Base-by-base conservation (phyloP, 805 yeast species). In the Saccharomycopsis guyanensis region DNA sequence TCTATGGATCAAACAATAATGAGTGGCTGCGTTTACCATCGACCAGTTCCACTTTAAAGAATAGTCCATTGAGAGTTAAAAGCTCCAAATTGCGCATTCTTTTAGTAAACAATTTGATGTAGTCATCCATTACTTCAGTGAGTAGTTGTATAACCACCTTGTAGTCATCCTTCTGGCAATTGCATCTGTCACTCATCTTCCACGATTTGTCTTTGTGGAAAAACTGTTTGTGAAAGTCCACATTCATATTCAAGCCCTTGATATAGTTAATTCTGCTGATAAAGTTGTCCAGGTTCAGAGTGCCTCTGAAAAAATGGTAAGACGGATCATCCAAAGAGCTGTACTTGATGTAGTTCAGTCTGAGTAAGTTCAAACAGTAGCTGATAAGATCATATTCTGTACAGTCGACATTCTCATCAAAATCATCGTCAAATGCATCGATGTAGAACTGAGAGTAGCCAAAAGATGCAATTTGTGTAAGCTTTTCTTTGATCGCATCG, bases 261-360 rank as follows among this genome's bases (percentile, higher is more conserved):
- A 47, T 43, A 25, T 47, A 47, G 34, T 42, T 47, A 5, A 47
- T 29, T 8, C 25, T 16, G 22, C 22, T 19, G n/a, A 15, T 33
- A 12, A 36, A 34, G n/a, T 38, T 36, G 3, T 16, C 38, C 4
- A 16, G 5, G 22, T 34, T 32, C 5, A n/a, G 39, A 16, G n/a
- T 24, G 24, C 38, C 19, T 16, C 38, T 37, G 19, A 47, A 32
- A 31, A 47, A 47, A 35, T 47, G 51, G 18, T 13, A 18, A 13
- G 51, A 47, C 15, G 51, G 51, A 32, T 47, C 51, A 35, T 47
- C 51, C 22, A 47, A 20, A 4, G 51, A 47, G 24, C 51, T 47
- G 35, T 32, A 47, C 31, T 47, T 47, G 12, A 47, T 15, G 36
- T 47, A 43, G 36, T 47, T 47, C 10, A 6, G 19, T 5, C 48